A percentile compares a stretch with the other conserved stretches of the same genome.
These are phyloP conservation scores for Begonia loranthoides DNA, from an alignment of 306 rosid genomes.

Conservation along the genomic window DNA sequence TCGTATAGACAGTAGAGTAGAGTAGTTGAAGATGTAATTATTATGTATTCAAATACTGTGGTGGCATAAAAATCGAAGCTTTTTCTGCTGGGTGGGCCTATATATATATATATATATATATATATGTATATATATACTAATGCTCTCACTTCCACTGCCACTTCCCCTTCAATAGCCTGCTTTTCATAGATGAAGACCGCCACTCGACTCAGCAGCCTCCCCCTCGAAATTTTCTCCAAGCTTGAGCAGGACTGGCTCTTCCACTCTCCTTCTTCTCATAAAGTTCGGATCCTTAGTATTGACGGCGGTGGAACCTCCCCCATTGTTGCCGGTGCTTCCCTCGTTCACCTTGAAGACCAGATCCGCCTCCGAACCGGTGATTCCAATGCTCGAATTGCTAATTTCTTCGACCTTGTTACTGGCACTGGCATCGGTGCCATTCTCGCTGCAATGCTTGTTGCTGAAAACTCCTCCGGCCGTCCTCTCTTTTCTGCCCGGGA, in stretches of 20 bases:
- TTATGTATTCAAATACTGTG: too few species aligned
- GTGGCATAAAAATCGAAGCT: too few species aligned
- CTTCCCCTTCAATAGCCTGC: too few species aligned
- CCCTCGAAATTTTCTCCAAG: slow-evolving; percentile 75
- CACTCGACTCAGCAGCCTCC: slow-evolving; percentile 38
- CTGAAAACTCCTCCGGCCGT: slow-evolving; percentile 45
- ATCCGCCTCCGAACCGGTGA: slow-evolving; percentile 68
- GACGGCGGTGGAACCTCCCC: slow-evolving; percentile 80
- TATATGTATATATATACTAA: too few species aligned
- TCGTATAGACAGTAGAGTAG: too few species aligned
- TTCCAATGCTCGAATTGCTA: slow-evolving; percentile 51
- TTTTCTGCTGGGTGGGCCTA: too few species aligned
- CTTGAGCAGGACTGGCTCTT: slow-evolving; percentile 92
- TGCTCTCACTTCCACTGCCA: too few species aligned
- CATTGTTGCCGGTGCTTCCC: slow-evolving; percentile 64
- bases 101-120: too few species aligned
- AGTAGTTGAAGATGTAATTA: too few species aligned
- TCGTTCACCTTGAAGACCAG: slow-evolving; percentile 80
- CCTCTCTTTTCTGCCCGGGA: slow-evolving; percentile 61
- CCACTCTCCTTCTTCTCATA: slow-evolving; percentile 37
- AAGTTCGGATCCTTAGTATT: slow-evolving; percentile 77
- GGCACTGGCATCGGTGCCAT: slow-evolving; percentile 88
- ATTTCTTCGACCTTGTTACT: slow-evolving; percentile 72
- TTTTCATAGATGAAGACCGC: too few species aligned
- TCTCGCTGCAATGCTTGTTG: slow-evolving; percentile 64